Evolutionary conservation across 192 early-diverging fungal species (phyloP).

Genomic region (Coemansia asiatica): DNA sequence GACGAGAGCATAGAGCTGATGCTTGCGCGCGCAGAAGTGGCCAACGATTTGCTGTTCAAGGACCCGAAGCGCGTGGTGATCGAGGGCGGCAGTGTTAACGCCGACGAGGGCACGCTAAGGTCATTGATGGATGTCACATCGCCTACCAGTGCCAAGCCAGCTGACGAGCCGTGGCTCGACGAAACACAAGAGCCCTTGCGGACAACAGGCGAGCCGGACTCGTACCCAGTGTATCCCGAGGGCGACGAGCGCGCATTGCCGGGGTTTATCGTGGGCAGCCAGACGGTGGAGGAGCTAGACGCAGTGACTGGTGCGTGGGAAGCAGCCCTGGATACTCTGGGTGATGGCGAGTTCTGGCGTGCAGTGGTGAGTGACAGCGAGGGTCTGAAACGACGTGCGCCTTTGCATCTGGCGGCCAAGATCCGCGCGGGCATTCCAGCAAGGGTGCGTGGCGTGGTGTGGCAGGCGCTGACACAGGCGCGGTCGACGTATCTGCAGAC

Average conservation of each 20-base stretch:
- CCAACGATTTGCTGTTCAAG: constrained; percentile 38
- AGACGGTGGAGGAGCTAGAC: constrained; percentile 44
- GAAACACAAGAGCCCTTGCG: background rate
- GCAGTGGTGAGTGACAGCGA: constrained; percentile 26
- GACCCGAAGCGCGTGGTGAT: constrained; percentile 51
- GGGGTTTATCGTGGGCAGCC: constrained; percentile 29
- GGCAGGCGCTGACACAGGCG: constrained; percentile 88
- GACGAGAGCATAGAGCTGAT: constrained; percentile 13
- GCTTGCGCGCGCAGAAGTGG: constrained; percentile 43
- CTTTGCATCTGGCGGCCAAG: constrained; percentile 47
- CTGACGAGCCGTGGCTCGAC: background rate
- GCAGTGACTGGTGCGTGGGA: constrained; percentile 37
- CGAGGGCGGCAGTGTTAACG: constrained; percentile 30
- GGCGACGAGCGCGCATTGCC: constrained; percentile 54
- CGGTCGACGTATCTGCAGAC: constrained; percentile 77
- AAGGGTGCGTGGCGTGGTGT: constrained; percentile 81
- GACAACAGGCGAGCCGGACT: background rate
- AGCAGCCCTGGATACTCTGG: constrained; percentile 23
- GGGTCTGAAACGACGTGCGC: constrained; percentile 23
- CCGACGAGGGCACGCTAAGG: constrained; percentile 29
- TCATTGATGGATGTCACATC: constrained; percentile 37
- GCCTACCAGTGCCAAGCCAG: constrained; percentile 4
- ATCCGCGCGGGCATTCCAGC: constrained; percentile 71
- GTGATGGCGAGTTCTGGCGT: constrained; percentile 48
- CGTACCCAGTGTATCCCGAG: constrained; percentile 34